Percentiles rank a stretch among this genome's conserved stretches.
Conservation (phyloP, 345 rosid genomes). For the Xanthoceras sorbifolium region DNA sequence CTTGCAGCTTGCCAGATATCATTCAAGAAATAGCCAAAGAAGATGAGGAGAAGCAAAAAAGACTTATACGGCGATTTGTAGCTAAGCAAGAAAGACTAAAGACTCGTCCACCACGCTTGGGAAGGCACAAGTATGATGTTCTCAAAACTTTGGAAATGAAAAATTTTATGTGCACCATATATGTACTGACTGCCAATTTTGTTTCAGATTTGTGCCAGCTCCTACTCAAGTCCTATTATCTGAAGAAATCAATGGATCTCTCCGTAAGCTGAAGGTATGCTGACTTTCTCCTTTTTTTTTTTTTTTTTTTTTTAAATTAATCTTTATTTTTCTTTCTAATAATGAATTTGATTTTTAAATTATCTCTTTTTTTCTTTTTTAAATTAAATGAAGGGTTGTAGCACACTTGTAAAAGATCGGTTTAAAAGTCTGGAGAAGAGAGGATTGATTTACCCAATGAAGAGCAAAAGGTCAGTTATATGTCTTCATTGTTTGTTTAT, state of each 20-base stretch:
- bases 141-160: background rate
- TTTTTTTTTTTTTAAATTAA: background rate
- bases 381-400: constrained; percentile 57
- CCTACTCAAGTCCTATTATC: constrained; percentile 84
- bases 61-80: constrained; percentile 49
- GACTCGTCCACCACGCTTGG: constrained; percentile 84
- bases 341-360: background rate
- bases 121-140: constrained; percentile 79
- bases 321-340: constrained; percentile 5
- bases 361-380: background rate
- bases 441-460: constrained; percentile 75
- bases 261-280: constrained; percentile 77
- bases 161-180: background rate
- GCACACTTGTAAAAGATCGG: constrained; percentile 83
- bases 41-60: constrained; percentile 71
- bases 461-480: constrained; percentile 59
- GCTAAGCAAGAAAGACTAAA: constrained; percentile 78
- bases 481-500: background rate
- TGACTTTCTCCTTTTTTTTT: background rate
- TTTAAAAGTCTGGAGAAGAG: constrained; percentile 91
- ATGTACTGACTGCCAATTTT: background rate
- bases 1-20: constrained; percentile 66
- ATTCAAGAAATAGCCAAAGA: constrained; percentile 79
- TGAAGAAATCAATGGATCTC: constrained; percentile 94
- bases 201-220: constrained; percentile 73